phyloP scores from a whole-genome alignment of 2,329 filamentous ascomycete species.

The Macroventuria anomochaeta region DNA sequence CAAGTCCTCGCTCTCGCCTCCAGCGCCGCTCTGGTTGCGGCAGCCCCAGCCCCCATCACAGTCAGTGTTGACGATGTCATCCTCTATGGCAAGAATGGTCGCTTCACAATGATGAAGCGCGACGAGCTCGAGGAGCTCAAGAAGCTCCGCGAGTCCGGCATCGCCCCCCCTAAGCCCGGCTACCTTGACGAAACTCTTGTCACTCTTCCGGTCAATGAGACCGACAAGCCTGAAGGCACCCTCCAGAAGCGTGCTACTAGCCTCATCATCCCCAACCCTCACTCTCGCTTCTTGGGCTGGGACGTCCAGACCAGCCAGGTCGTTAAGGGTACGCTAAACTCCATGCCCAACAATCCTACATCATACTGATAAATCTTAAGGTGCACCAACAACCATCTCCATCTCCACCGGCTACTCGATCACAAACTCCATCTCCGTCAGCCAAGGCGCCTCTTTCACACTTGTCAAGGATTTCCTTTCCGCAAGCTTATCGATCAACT shows the following conservation, averaged over 20 bases:
- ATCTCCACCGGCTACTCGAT: conserved; percentile 48
- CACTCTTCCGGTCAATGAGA: conserved; percentile 17
- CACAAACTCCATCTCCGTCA: conserved; percentile 42
- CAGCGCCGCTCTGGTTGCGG: conserved; percentile 21
- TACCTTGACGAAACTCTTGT: conserved; percentile 23
- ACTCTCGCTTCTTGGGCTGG: conserved; percentile 48
- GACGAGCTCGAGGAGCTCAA: conserved; percentile 28
- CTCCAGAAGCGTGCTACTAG: conserved; percentile 27
- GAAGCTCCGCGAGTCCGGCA: conserved; percentile 20
- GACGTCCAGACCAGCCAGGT: conserved; percentile 50
- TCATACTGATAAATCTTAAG: background rate
- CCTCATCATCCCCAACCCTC: conserved; percentile 31
- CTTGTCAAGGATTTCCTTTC: conserved; percentile 38
- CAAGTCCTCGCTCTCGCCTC: conserved; percentile 24
- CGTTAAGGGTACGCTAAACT: conserved; percentile 28
- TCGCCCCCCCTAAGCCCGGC: conserved; percentile 26
- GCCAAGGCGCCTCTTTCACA: conserved; percentile 19
- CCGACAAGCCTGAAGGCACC: background rate
- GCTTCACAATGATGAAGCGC: conserved; percentile 33
- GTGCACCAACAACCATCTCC: conserved; percentile 34
- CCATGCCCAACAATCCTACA: background rate
- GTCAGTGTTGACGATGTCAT: conserved; percentile 35
- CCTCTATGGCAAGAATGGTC: conserved; percentile 32
- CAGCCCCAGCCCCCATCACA: conserved; percentile 21
- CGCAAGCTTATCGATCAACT: conserved; percentile 33